Evolutionary conservation across 2,329 filamentous ascomycete species (phyloP).

Genomic region (Talaromyces verruculosus): DNA sequence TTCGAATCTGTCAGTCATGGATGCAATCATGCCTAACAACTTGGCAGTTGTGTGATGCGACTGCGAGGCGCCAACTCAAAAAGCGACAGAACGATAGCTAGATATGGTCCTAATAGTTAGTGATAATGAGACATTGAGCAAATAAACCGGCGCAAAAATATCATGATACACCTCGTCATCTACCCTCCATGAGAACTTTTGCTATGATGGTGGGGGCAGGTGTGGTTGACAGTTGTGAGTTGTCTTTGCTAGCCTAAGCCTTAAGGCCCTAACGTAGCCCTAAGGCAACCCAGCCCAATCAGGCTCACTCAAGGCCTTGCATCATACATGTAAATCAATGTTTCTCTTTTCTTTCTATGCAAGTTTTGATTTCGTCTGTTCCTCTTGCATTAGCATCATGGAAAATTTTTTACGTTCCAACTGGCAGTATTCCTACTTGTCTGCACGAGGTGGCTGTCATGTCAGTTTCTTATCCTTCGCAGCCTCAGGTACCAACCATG

Average conservation of each 20-base stretch:
- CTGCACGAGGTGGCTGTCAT: not conserved
- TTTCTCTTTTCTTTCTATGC: conserved; percentile 11
- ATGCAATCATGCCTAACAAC: conserved; percentile 24
- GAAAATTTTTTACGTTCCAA: not conserved
- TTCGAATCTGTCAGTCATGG: not conserved
- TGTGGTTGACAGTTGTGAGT: conserved; percentile 9
- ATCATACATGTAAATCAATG: not conserved
- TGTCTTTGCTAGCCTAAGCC: conserved; percentile 17
- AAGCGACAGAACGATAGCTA: not conserved
- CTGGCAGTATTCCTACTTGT: not conserved
- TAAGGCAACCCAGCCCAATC: not conserved
- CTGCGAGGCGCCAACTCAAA: conserved; percentile 7
- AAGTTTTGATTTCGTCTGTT: not conserved
- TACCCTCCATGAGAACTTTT: not conserved
- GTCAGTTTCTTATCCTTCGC: not conserved
- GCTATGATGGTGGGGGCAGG: conserved; percentile 4
- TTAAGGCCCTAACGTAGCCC: conserved; percentile 7
- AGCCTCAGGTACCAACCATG: not conserved
- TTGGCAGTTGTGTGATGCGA: conserved; percentile 17
- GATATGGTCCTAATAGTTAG: not conserved
- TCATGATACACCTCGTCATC: not conserved
- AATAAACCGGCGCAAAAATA: not conserved
- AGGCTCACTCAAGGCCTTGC: not conserved
- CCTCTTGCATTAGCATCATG: conserved; percentile 15
- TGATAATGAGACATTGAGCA: not conserved